These are phyloP conservation scores for Lipomyces sp. DNA, from an alignment of 805 yeast genomes.

Conservation along the genomic window DNA sequence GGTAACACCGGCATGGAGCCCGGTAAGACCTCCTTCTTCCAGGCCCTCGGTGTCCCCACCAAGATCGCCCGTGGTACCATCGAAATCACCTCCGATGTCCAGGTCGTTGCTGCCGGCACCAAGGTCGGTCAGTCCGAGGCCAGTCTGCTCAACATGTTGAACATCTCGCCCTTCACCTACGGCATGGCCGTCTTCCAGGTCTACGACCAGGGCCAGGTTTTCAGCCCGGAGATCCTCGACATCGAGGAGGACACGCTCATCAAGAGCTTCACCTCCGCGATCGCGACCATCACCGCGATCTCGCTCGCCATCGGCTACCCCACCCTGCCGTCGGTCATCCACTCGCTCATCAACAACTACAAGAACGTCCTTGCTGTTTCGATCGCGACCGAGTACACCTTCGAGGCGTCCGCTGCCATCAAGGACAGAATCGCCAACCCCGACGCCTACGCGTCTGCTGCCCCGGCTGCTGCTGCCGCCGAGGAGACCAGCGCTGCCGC, in stretches of 20 bases:
- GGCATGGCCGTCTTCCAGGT: slow-evolving; percentile 97
- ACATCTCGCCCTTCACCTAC: slow-evolving; percentile 99
- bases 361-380: slow-evolving; percentile 97
- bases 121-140: slow-evolving; percentile 99
- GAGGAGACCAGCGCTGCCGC: slow-evolving; percentile 56
- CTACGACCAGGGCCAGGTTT: slow-evolving; percentile 97
- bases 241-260: slow-evolving; percentile 97
- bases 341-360: slow-evolving; percentile 98
- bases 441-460: slow-evolving; percentile 99
- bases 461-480: slow-evolving; percentile 92
- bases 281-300: slow-evolving; percentile 89
- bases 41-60: slow-evolving; percentile 99
- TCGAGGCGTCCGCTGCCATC: slow-evolving; percentile 98
- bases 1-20: slow-evolving; percentile 99
- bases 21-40: slow-evolving; percentile 99
- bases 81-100: slow-evolving; percentile 96
- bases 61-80: slow-evolving; percentile 99
- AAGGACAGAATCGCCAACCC: slow-evolving; percentile 99
- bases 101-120: slow-evolving; percentile 80
- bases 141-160: slow-evolving; percentile 95
- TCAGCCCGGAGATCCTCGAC: slow-evolving; percentile 95
- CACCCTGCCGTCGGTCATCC: slow-evolving; percentile 98
- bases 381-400: slow-evolving; percentile 97
- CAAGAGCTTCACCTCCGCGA: slow-evolving; percentile 86
- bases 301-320: slow-evolving; percentile 99